Evolutionary conservation across 768 basidiomycete genomes (phyloP), one percentile per base, ranked within the genome.

Genomic region (Hortiboletus campestris): DNA sequence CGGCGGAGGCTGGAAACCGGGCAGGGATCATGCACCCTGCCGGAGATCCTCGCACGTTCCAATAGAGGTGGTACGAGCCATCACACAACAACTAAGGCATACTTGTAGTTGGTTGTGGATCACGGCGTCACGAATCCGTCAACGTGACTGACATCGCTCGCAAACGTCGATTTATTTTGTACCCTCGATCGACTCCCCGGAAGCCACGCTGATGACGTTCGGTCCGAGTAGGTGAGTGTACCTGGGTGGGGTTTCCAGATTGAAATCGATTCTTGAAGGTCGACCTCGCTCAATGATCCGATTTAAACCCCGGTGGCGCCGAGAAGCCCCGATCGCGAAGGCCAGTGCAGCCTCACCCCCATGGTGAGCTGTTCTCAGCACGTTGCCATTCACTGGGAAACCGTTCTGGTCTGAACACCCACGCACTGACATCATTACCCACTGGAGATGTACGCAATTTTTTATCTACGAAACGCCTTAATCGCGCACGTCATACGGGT

Each of bases 271-370:
- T 14, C 14, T 22, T 12, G 43, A 32, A 14, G 34, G 22, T 20
- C 29, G n/a, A 16, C 19, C 40, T 35, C 25, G 32, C 56, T 41
- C 40, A 3, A 8, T 31, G 35, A 17, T 13, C 46, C 49, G 41
- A 35, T 34, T 39, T 3, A 46, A 49, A 41, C 22, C 12, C 35
- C 31, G 19, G 51, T 51, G 59, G 46, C 39, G 45, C 49, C 49
- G 59, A 39, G 14, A 42, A 28, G 38, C 29, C 20, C 53, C 41
- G 44, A 32, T 25, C 25, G 6, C 25, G 6, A 6, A 36, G 20
- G 7, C 63, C 63, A 63, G 57, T 65, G 17, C 57, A 48, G 36
- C 50, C 53, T 60, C 36, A 11, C 19, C 19, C 11, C 22, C 40
- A 34, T 22, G 31, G 35, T 22, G 13, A 6, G 12, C 20, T 9